phyloP scores from a whole-genome alignment of 768 basidiomycete genomes.

The Lentinula boryana region DNA sequence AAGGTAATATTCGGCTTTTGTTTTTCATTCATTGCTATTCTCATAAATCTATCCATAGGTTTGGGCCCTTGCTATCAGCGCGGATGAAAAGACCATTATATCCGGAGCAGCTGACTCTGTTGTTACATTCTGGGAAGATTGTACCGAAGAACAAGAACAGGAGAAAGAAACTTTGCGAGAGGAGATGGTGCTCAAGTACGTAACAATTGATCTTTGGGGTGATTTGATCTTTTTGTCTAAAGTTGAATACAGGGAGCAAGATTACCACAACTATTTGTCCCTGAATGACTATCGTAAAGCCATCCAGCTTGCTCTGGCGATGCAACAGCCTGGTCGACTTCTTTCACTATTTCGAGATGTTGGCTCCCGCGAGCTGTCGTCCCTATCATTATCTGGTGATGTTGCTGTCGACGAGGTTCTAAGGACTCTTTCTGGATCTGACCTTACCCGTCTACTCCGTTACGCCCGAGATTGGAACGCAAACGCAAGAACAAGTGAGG shows the following conservation, averaged over 20 bases:
- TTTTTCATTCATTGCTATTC: conserved; percentile 1
- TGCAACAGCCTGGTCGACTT: conserved; percentile 90
- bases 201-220: conserved; percentile 12
- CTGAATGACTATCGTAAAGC: conserved; percentile 88
- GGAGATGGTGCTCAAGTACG: conserved; percentile 77
- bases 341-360: conserved; percentile 73
- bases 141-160: conserved; percentile 74
- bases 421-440: conserved; percentile 58
- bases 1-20: conserved; percentile 49
- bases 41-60: conserved; percentile 44
- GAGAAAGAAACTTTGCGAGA: conserved; percentile 71
- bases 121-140: conserved; percentile 95
- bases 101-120: conserved; percentile 96
- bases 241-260: conserved; percentile 79
- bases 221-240: background rate
- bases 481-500: conserved; percentile 76
- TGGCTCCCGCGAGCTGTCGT: conserved; percentile 18
- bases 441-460: conserved; percentile 74
- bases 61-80: conserved; percentile 88
- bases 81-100: conserved; percentile 79
- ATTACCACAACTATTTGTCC: conserved; percentile 85
- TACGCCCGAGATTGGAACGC: conserved; percentile 94
- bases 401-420: conserved; percentile 78
- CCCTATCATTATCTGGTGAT: conserved; percentile 57
- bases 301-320: conserved; percentile 85